A percentile compares a stretch with the other conserved stretches of the same genome.
These are phyloP conservation scores for Bassia scoparia DNA, from an alignment of 148 eudicot species.

Conservation along the genomic window DNA sequence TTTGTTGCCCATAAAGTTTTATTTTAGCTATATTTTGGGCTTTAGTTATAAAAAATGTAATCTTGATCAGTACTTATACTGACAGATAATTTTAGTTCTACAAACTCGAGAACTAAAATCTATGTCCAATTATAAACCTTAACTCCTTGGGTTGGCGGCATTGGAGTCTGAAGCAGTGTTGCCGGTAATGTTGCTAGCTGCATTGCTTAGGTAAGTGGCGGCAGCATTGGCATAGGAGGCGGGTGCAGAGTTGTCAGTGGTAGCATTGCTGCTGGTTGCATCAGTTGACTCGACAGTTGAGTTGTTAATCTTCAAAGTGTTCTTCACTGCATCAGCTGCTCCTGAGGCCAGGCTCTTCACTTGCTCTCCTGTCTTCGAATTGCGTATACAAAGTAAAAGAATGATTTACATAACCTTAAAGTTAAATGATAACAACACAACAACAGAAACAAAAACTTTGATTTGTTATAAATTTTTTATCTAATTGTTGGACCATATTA, in stretches of 20 bases:
- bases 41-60: neutral
- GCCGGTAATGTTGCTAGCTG: neutral
- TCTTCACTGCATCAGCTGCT: conserved; percentile 63
- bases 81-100: neutral
- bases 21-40: neutral
- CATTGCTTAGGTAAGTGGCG: conserved; percentile 9
- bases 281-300: conserved; percentile 7
- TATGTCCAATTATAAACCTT: neutral
- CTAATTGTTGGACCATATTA: no score
- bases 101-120: neutral
- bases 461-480: no score
- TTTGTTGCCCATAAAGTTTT: neutral
- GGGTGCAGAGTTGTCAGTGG: neutral
- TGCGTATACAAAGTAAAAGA: neutral
- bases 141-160: neutral
- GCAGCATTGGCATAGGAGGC: neutral
- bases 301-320: conserved; percentile 40
- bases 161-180: neutral
- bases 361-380: conserved; percentile 52
- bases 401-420: neutral
- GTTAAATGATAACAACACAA: no score
- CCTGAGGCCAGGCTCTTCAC: conserved; percentile 63
- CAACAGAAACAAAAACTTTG: no score
- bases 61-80: neutral
- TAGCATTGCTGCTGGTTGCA: conserved; percentile 8